Evolutionary conservation across 352 stramenopile genomes (phyloP), one percentile per base, ranked within the genome.

Genomic region (Stephanocyclus meneghinianus): DNA sequence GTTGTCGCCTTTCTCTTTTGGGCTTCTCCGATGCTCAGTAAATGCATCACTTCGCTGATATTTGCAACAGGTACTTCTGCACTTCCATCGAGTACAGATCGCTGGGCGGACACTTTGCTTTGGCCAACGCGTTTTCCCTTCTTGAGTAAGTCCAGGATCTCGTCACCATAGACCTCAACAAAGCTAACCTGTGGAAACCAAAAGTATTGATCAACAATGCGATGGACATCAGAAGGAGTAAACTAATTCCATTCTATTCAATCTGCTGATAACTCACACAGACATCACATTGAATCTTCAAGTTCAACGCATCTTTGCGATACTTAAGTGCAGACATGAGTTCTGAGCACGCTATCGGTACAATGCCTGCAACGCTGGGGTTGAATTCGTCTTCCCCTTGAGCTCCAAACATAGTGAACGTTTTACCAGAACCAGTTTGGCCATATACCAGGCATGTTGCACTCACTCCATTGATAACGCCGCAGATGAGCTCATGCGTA

Each of bases 371-470:
- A 56, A 76, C 2, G 32, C 51, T 71, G 16, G 65, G 70, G 42
- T 35, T 59, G 2, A 40, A 61, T 21, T 73, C 48, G 29, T 76
- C 59, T 10, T 37, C 29, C 51, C 66, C 45, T 37, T 63, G 30
- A 32, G 13, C 44, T 47, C 83, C 83, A 68, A 87, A 85, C 80
- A 89, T 89, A 15, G 76, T 84, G 50, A 74, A 80, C n/a, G 80
- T 84, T 60, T 89, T 89, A 5, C 83, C 83, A 7, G 40, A 70
- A 47, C 76, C 76, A 26, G 83, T 89, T 62, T 89, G 85, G 4
- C 87, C 87, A 73, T 92, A 92, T 8, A 89, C 83, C 48, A 91
- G 72, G 40, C 85, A 78, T 10, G 85, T 91, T 0, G 75, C 85
- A 70, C 87, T 91, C 42, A 78, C 78, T 18, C 87, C 87, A 65